Evolutionary conservation across 1,284 basidiomycete species (phyloP).

Genomic region (Salmacisia buchloeana): DNA sequence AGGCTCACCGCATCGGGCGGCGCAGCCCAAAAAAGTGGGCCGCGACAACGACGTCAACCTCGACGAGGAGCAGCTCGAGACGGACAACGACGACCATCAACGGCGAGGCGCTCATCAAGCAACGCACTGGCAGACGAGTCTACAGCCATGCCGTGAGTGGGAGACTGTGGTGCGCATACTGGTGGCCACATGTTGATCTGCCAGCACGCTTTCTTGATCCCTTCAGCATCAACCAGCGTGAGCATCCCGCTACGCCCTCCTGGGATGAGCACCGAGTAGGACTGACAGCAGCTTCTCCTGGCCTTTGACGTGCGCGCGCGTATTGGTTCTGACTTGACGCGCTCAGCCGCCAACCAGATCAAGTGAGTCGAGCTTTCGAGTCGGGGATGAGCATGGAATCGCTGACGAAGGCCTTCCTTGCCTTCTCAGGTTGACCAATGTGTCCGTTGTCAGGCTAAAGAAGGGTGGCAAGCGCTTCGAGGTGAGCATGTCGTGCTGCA

Average conservation of each 20-base stretch:
- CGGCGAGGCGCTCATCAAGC: too few species aligned
- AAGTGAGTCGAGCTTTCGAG: too few species aligned
- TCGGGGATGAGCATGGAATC: too few species aligned
- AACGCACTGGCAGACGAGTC: background rate
- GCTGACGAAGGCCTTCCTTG: background rate
- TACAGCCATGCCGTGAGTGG: slow-evolving; percentile 3
- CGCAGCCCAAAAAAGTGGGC: too few species aligned
- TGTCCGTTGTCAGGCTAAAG: slow-evolving; percentile 88
- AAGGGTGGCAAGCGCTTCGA: slow-evolving; percentile 98
- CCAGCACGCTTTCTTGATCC: background rate
- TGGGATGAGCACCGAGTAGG: background rate
- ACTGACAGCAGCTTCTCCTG: background rate
- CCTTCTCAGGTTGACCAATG: slow-evolving; percentile 69
- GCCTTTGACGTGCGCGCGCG: too few species aligned
- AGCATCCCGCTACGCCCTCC: background rate
- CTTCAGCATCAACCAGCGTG: slow-evolving; percentile 22
- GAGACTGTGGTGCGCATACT: too few species aligned
- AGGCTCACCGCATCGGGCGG: too few species aligned
- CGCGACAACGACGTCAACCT: too few species aligned
- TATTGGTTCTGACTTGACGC: too few species aligned
- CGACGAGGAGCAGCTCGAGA: too few species aligned
- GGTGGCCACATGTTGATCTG: too few species aligned
- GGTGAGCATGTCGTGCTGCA: background rate
- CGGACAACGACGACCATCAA: too few species aligned
- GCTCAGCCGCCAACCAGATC: slow-evolving; percentile 46